Percentiles rank a stretch among this genome's conserved stretches.
These are phyloP conservation scores for Chlorella sorokiniana DNA, from an alignment of 139 green algal species.

Conservation along the genomic window DNA sequence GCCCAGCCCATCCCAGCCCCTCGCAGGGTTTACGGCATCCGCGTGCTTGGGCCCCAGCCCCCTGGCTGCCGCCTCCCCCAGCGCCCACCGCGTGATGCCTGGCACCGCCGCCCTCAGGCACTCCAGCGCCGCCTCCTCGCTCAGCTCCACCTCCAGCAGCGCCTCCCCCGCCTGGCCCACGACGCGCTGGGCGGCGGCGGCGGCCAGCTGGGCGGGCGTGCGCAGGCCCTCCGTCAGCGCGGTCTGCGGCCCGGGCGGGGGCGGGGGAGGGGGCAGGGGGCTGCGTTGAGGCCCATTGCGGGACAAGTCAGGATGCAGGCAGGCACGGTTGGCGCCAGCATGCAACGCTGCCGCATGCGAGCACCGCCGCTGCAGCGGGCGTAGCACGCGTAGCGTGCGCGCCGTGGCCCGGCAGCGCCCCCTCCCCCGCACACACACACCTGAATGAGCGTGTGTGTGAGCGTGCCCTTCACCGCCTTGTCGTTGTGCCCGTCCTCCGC, in stretches of 20 bases:
- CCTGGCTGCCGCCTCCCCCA: not conserved
- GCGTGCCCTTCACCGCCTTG: conserved; percentile 27
- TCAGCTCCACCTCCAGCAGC: conserved; percentile 68
- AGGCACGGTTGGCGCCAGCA: not conserved
- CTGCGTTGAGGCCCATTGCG: too few species aligned
- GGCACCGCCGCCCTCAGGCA: conserved; percentile 36
- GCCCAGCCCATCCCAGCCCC: not conserved
- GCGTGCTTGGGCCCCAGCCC: too few species aligned
- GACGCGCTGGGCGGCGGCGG: conserved; percentile 30
- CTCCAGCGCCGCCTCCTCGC: conserved; percentile 46
- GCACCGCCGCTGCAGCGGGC: too few species aligned
- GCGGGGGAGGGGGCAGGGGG: not conserved
- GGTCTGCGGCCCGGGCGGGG: not conserved
- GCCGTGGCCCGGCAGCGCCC: not conserved
- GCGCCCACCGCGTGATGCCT: conserved; percentile 26
- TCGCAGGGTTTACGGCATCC: too few species aligned
- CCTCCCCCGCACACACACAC: not conserved
- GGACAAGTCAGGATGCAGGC: not conserved
- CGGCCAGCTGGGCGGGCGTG: conserved; percentile 10
- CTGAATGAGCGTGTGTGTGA: conserved; percentile 39
- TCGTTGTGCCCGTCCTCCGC: conserved; percentile 39
- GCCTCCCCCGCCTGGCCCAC: conserved; percentile 45
- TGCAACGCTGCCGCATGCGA: too few species aligned
- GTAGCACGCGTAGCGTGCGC: too few species aligned
- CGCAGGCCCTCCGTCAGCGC: conserved; percentile 35